A percentile compares a stretch with the other conserved stretches of the same genome.
Evolutionary conservation across 2,329 filamentous ascomycete species (phyloP).

Genomic region (Colletotrichum liaoningense): DNA sequence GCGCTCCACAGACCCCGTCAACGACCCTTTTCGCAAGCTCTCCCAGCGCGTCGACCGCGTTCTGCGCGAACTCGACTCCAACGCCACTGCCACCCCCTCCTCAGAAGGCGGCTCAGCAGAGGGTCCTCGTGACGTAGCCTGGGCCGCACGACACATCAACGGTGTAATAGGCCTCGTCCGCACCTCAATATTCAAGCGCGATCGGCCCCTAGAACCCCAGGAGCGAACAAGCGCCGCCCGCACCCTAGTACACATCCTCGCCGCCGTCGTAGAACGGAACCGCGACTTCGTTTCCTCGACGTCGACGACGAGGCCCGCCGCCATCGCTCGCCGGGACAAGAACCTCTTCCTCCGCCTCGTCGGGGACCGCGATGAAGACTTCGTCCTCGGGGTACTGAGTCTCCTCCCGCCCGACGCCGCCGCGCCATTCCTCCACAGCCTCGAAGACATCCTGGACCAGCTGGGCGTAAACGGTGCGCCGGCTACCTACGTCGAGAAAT

Average conservation of each 20-base stretch:
- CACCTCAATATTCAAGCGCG: constrained; percentile 51
- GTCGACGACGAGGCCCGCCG: constrained; percentile 15
- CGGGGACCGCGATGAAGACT: constrained; percentile 55
- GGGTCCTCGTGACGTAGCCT: constrained; percentile 53
- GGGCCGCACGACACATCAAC: constrained; percentile 61
- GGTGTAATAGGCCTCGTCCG: constrained; percentile 56
- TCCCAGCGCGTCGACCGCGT: constrained; percentile 59
- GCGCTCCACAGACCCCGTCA: constrained; percentile 55
- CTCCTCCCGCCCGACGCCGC: constrained; percentile 56
- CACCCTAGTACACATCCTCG: constrained; percentile 60
- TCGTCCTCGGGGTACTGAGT: constrained; percentile 57
- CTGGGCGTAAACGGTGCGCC: constrained; percentile 49
- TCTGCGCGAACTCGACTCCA: constrained; percentile 55
- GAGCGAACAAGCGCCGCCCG: constrained; percentile 59
- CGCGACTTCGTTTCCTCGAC: constrained; percentile 47
- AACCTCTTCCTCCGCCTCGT: constrained; percentile 63
- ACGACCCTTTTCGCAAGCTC: constrained; percentile 60
- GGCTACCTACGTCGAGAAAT: constrained; percentile 49
- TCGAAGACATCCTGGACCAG: constrained; percentile 47
- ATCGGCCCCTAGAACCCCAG: constrained; percentile 47
- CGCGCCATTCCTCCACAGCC: constrained; percentile 53
- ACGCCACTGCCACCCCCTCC: constrained; percentile 35
- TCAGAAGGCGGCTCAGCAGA: constrained; percentile 40
- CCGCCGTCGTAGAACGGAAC: constrained; percentile 54
- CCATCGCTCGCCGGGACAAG: constrained; percentile 43